Conservation (phyloP, 2,329 filamentous ascomycete genomes). For the Talaromyces sp. region DNA sequence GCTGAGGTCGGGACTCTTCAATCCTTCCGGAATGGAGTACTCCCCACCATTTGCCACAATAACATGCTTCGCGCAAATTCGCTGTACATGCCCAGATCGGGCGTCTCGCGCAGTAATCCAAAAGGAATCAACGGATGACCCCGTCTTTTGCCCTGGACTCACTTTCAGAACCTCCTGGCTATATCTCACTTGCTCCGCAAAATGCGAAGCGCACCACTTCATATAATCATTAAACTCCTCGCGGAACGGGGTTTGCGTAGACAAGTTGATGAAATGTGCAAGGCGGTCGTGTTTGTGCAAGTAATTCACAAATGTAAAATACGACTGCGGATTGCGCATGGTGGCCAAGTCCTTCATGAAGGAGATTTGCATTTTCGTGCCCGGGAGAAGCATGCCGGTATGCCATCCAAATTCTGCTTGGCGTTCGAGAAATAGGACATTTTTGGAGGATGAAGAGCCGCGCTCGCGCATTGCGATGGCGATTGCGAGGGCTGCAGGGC, state of each 20-base stretch:
- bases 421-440: conserved; percentile 16
- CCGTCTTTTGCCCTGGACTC: not conserved
- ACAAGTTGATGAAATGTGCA: conserved; percentile 17
- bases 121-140: conserved; percentile 12
- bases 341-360: conserved; percentile 19
- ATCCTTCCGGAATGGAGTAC: conserved; percentile 11
- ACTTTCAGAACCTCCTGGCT: conserved; percentile 17
- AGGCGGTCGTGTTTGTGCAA: conserved; percentile 15
- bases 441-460: not conserved
- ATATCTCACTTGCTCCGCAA: conserved; percentile 11
- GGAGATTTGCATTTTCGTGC: conserved; percentile 19
- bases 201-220: conserved; percentile 19
- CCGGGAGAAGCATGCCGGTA: conserved; percentile 18
- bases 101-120: conserved; percentile 5
- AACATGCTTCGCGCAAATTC: conserved; percentile 14
- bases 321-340: conserved; percentile 18
- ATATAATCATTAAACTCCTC: conserved; percentile 20
- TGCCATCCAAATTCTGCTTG: conserved; percentile 19
- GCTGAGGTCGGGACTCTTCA: not conserved
- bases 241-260: conserved; percentile 18
- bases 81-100: not conserved
- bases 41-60: conserved; percentile 19
- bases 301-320: conserved; percentile 19
- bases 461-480: conserved; percentile 19
- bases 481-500: conserved; percentile 18